Evolutionary conservation across 1,284 basidiomycete species (phyloP), one percentile per base, ranked within the genome.

Genomic region (Agaricales sp.): DNA sequence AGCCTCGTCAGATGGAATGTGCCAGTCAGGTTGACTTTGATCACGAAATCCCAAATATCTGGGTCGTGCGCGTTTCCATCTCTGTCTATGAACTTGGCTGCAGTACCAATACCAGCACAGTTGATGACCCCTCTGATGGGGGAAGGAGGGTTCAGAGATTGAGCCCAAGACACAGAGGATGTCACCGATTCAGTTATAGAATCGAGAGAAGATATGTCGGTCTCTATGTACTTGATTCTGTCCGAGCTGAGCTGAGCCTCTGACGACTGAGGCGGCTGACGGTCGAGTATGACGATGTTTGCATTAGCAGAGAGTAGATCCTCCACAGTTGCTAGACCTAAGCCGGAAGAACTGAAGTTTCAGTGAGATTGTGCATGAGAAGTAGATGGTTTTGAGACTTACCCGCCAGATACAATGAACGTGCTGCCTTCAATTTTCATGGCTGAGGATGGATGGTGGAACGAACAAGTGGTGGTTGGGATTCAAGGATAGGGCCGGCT

Each of bases 341-440:
- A 67, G 13, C 76, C 76, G 18, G 74, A 75, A 12, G 75, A 77
- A 16, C 75, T 77, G 24, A 37, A 41, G 24, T 43, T 16, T 44
- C 30, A 21, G 18, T 43, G 50, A 19, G 21, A 38, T 4, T 18
- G 39, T 16, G n/a, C n/a, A 11, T 21, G 14, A 4, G 41, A 25
- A n/a, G n/a, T n/a, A n/a, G n/a, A n/a, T n/a, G n/a, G n/a, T n/a
- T n/a, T n/a, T n/a, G 2, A 23, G 22, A 59, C 67, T 56, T 53
- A 76, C 74, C 74, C 75, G 50, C 75, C 75, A 50, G 75, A 77
- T 12, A 77, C 65, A 35, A 78, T 62, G 55, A 75, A 75, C 4
- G 75, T 78, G 20, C 75, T 60, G 22, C 69, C 67, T 51, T 65
- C 64, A 22, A 70, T 57, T 59, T 73, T 89, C 68, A 89, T 89